Evolutionary conservation across 73 alveolate genomes (phyloP).

Genomic region (Symbiodinium natans): DNA sequence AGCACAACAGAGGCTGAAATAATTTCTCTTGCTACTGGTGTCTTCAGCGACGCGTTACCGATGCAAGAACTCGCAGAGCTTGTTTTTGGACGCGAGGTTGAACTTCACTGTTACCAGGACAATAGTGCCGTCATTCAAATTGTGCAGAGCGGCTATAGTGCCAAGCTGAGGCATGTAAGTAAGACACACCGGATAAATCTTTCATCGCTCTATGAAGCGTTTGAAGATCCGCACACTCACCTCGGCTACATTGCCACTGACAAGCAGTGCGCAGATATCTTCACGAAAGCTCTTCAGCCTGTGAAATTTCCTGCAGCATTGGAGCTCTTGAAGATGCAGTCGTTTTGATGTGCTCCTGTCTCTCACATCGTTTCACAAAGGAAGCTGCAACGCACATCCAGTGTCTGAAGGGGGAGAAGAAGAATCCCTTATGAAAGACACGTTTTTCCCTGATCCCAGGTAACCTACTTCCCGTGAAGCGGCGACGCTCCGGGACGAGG

Average conservation of each 20-base stretch:
- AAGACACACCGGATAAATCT: conserved; percentile 21
- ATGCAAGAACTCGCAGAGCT: neutral
- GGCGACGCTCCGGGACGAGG: neutral
- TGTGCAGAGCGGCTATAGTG: conserved; percentile 18
- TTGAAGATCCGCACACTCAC: neutral
- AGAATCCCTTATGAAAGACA: no score
- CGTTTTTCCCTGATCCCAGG: neutral
- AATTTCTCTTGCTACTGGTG: neutral
- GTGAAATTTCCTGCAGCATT: conserved; percentile 17
- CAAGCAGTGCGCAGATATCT: conserved; percentile 9
- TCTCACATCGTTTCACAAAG: neutral
- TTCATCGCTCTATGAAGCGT: conserved; percentile 7
- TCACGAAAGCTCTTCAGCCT: conserved; percentile 34
- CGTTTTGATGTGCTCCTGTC: neutral
- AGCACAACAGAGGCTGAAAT: conserved; percentile 25
- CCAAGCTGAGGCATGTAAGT: neutral
- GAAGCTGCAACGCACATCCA: no score
- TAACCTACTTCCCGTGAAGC: neutral
- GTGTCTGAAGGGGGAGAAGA: no score
- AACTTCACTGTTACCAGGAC: conserved; percentile 35
- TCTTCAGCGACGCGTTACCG: neutral
- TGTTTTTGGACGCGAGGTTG: conserved; percentile 25
- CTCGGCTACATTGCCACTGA: conserved; percentile 3
- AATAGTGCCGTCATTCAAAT: conserved; percentile 32
- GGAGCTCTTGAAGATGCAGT: neutral